Evolutionary conservation across 805 yeast species (phyloP), one percentile per base, ranked within the genome.

Genomic region (Yarrowia sp.): DNA sequence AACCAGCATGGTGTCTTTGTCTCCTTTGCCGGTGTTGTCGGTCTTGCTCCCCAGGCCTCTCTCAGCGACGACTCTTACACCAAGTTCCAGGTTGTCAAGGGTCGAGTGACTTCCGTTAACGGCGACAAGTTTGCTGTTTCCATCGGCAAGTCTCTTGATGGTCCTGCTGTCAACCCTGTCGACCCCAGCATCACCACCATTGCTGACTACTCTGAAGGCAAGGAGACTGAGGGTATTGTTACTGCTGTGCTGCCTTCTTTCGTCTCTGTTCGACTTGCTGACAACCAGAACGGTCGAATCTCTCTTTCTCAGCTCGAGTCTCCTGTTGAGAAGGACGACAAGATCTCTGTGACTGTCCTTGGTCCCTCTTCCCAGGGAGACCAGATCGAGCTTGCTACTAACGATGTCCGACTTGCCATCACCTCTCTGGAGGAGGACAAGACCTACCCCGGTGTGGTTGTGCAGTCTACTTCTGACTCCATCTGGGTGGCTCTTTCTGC

Each of bases 1-100:
- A 90, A 96, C n/a, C 83, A 83, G 53, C 83, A 83, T 75, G 98
- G 98, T 71, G 81, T 92, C 13, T 94, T 94, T 75, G 89, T 94
- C 68, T 85, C 88, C 0, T 94, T 94, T 77, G 91, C 88, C 68
- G 89, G 90, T 70, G 84, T 94, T 70, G 90, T 91, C 39, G 98
- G 98, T 65, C 82, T 94, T 71, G 89, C 92, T 4, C 83, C 91
- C 70, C 90, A 93, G 68, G 86, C n/a, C 8, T 14, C 55, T 79
- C 58, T 74, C 44, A 86, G 83, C 12, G 88, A 87, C 70, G 88
- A 87, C 71, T 80, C 89, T 60, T 78, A 81, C 24, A 80, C 83
- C 44, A 79, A 81, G 33, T 93, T 86, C 74, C 80, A 81, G 72
- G 80, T 83, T 50, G 85, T 87, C 72, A 96, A 92, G 79, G 87